These are phyloP conservation scores for Tanozyma kutaoensis DNA, from an alignment of 805 yeast genomes.

Conservation along the genomic window DNA sequence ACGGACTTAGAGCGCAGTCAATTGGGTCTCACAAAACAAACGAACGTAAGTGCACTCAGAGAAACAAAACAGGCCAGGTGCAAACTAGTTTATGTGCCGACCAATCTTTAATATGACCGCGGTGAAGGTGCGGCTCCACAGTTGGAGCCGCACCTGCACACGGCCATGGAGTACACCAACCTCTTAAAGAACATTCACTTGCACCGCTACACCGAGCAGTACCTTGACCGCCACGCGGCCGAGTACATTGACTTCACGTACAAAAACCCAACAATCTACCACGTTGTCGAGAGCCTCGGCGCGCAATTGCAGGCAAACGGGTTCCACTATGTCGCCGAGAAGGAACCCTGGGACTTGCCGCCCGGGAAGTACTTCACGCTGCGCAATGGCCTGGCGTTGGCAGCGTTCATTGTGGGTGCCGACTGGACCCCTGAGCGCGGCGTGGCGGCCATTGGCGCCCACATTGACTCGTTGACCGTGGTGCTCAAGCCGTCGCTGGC, in stretches of 20 bases:
- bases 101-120: too few species aligned
- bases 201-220: slow-evolving; percentile 6
- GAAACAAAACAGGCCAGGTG: too few species aligned
- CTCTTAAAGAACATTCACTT: not conserved
- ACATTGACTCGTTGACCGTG: slow-evolving; percentile 59
- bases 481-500: slow-evolving; percentile 61
- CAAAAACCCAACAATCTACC: slow-evolving; percentile 62
- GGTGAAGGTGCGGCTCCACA: too few species aligned
- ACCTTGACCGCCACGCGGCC: slow-evolving; percentile 16
- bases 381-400: slow-evolving; percentile 55
- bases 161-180: too few species aligned
- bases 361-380: slow-evolving; percentile 53
- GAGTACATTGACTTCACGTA: slow-evolving; percentile 61
- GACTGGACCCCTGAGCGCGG: slow-evolving; percentile 54
- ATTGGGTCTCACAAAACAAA: too few species aligned
- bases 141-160: too few species aligned
- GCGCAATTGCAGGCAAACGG: slow-evolving; percentile 41
- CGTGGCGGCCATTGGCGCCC: slow-evolving; percentile 62
- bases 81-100: too few species aligned
- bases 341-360: slow-evolving; percentile 34
- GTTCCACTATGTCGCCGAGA: slow-evolving; percentile 53
- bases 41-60: too few species aligned
- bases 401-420: slow-evolving; percentile 58
- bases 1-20: too few species aligned
- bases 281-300: slow-evolving; percentile 45